These are phyloP conservation scores for Epichloe typhina DNA, from an alignment of 2,329 filamentous ascomycete genomes.

Conservation along the genomic window DNA sequence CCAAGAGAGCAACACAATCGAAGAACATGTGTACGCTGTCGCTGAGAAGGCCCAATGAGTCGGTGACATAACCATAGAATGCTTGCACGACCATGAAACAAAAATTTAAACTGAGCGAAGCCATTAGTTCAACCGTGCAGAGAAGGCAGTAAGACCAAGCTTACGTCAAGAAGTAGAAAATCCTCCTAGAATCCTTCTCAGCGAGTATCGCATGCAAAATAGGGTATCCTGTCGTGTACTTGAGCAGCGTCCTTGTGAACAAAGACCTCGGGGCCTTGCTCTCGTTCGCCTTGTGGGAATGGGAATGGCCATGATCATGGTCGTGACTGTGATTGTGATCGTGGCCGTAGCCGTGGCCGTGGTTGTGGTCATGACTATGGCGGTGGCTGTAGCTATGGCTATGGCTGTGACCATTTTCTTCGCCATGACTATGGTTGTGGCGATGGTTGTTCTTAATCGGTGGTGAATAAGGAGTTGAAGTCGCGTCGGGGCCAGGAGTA, in stretches of 20 bases:
- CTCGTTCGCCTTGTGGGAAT: slow-evolving; percentile 18
- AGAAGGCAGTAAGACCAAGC: slow-evolving; percentile 14
- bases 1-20: slow-evolving; percentile 82
- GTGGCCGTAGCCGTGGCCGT: slow-evolving; percentile 12
- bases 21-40: slow-evolving; percentile 99
- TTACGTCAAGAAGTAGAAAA: slow-evolving; percentile 93
- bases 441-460: slow-evolving; percentile 9
- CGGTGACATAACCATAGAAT: slow-evolving; percentile 85
- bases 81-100: slow-evolving; percentile 90
- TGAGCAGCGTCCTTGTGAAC: slow-evolving; percentile 62
- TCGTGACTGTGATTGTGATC: slow-evolving; percentile 14
- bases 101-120: slow-evolving; percentile 62
- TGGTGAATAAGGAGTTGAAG: slow-evolving; percentile 15
- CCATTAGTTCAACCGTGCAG: neutral
- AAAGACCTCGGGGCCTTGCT: slow-evolving; percentile 43
- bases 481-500: slow-evolving; percentile 18
- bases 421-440: slow-evolving; percentile 7
- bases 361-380: slow-evolving; percentile 10
- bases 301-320: slow-evolving; percentile 12
- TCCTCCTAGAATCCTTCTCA: slow-evolving; percentile 85
- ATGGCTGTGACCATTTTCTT: slow-evolving; percentile 11
- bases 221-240: slow-evolving; percentile 55
- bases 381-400: slow-evolving; percentile 13
- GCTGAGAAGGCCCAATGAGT: slow-evolving; percentile 82
- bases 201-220: slow-evolving; percentile 74